Base-by-base conservation (phyloP, 1,284 basidiomycete species). In the Golubevia sp. region DNA sequence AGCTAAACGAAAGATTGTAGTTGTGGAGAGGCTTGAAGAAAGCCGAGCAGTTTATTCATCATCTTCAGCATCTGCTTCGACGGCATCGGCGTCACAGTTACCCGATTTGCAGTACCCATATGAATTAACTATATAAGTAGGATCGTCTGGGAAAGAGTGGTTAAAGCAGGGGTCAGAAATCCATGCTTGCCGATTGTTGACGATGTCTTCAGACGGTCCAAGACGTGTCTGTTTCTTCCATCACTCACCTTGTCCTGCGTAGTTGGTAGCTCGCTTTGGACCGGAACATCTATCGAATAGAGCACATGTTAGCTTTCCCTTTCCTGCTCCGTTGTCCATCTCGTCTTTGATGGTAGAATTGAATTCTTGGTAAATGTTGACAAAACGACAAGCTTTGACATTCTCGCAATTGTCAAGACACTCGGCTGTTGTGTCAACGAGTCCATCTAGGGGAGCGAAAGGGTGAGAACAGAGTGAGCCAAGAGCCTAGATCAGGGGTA, bases 81-180 rank as follows among this genome's bases (percentile, higher is more conserved):
- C 4, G 4, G 30, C 5, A 34, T 5, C 30, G 4, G 30, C 5
- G 11, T 3, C 30, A 34, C 30, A 34, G 5, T 34, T 34, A 5
- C 30, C 30, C 4, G 30, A 34, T 67, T 70, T 72, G 65, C 70
- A 72, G 67, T 68, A 70, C n/a, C 56, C 67, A 24, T 18, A n/a
- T n/a, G 64, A 67, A 34, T 67, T 30, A 56, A 63, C 67, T 60
- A 72, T 69, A 64, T 38, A 70, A 50, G 63, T 70, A 34, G 64
- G 68, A 62, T 70, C 70, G 55, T 70, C 30, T 34, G 30, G 4
- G 30, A 34, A 34, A 34, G 30, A 34, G 30, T 3, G 30, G 11
- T 3, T 3, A 34, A 34, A 34, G 30, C 30, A 34, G 11, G n/a
- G n/a, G n/a, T n/a, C n/a, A n/a, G n/a, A n/a, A n/a, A n/a, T n/a